Evolutionary conservation across 1,139 yeast species (phyloP).

Genomic region (Suhomyces choctaworum): DNA sequence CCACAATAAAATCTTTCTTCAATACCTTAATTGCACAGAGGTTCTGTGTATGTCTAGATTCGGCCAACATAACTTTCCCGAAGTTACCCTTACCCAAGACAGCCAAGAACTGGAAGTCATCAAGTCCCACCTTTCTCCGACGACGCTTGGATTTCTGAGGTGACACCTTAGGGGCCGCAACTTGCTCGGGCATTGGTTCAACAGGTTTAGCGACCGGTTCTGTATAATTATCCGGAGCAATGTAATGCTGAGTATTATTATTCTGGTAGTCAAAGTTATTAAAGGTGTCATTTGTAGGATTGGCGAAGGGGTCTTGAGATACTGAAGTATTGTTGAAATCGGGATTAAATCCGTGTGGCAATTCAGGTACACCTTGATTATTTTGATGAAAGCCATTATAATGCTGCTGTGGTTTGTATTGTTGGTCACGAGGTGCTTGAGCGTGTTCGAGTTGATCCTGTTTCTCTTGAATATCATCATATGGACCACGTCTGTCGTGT

Average conservation of each 20-base stretch:
- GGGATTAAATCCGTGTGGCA: conserved; percentile 2
- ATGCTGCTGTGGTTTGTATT: conserved; percentile 10
- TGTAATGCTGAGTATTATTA: conserved; percentile 18
- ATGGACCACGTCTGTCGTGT: conserved; percentile 27
- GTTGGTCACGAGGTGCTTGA: conserved; percentile 15
- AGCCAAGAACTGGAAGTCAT: conserved; percentile 90
- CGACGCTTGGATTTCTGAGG: conserved; percentile 37
- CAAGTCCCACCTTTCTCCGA: conserved; percentile 80
- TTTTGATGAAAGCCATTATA: conserved; percentile 12
- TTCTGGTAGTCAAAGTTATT: conserved; percentile 36
- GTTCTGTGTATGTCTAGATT: conserved; percentile 73
- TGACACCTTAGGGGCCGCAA: conserved; percentile 6
- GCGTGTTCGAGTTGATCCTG: conserved; percentile 13
- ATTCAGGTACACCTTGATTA: conserved; percentile 4
- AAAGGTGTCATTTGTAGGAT: conserved; percentile 19
- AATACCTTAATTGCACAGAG: conserved; percentile 93
- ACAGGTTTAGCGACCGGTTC: conserved; percentile 1
- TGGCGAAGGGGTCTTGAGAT: conserved; percentile 10
- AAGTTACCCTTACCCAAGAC: conserved; percentile 97
- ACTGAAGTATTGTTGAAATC: background rate
- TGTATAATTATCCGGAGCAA: conserved; percentile 18
- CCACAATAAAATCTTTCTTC: conserved; percentile 92
- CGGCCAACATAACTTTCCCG: conserved; percentile 97
- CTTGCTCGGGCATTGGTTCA: conserved; percentile 4
- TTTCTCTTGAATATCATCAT: conserved; percentile 17